These are phyloP conservation scores for Alternaria burnsii DNA, from an alignment of 2,329 filamentous ascomycete species.

Conservation along the genomic window DNA sequence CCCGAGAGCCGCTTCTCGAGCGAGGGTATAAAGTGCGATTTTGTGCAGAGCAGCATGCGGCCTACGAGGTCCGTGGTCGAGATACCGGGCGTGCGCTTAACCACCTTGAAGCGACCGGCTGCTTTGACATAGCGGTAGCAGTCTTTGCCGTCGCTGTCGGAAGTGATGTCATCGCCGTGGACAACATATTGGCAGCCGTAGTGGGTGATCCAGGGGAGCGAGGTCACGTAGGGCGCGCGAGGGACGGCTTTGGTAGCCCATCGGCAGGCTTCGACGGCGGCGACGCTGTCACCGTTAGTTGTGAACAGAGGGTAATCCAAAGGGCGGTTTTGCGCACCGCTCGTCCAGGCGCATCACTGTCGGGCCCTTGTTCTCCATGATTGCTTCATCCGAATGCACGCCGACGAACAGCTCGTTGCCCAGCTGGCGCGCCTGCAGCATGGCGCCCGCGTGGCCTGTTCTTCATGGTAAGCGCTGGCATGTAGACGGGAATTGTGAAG, in stretches of 20 bases:
- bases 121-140: slow-evolving; percentile 98
- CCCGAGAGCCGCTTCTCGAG: slow-evolving; percentile 74
- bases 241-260: slow-evolving; percentile 89
- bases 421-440: slow-evolving; percentile 92
- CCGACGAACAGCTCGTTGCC: slow-evolving; percentile 89
- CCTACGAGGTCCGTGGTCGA: slow-evolving; percentile 98
- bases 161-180: slow-evolving; percentile 96
- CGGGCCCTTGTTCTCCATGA: slow-evolving; percentile 95
- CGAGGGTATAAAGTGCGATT: slow-evolving; percentile 88
- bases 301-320: not conserved
- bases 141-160: slow-evolving; percentile 90
- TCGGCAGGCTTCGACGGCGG: slow-evolving; percentile 91
- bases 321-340: slow-evolving; percentile 61
- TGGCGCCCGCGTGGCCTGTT: slow-evolving; percentile 90
- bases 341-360: slow-evolving; percentile 96
- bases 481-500: not conserved
- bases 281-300: slow-evolving; percentile 64
- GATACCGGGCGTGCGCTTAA: slow-evolving; percentile 94
- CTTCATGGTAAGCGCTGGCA: slow-evolving; percentile 23
- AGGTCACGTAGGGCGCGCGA: slow-evolving; percentile 92
- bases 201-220: slow-evolving; percentile 90
- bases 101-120: slow-evolving; percentile 92
- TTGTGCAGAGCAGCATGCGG: slow-evolving; percentile 96
- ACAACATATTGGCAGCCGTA: slow-evolving; percentile 96
- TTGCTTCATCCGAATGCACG: slow-evolving; percentile 94